Conservation (phyloP, 768 basidiomycete species). For the Guyanaporus albipodus region DNA sequence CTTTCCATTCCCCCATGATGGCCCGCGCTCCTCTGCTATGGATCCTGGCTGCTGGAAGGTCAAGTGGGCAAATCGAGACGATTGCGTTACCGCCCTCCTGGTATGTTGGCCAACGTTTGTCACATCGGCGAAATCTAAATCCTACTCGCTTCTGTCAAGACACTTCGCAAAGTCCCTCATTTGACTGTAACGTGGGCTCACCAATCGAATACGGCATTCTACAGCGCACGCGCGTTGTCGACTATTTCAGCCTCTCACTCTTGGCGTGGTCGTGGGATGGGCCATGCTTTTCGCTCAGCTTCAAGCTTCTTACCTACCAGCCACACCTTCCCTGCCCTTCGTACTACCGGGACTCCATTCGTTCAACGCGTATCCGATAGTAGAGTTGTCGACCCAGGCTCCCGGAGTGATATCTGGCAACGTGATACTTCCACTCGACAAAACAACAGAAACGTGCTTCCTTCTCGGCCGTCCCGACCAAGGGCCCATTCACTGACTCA, state of each 20-base stretch:
- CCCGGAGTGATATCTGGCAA: conserved; percentile 15
- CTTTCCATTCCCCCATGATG: conserved; percentile 52
- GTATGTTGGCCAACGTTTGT: conserved; percentile 35
- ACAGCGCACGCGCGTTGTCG: conserved; percentile 11
- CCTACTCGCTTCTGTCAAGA: conserved; percentile 36
- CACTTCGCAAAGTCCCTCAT: conserved; percentile 65
- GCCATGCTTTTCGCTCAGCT: conserved; percentile 7
- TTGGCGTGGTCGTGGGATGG: conserved; percentile 19
- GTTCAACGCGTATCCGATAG: not conserved
- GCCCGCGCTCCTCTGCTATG: conserved; percentile 53
- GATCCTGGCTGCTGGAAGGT: conserved; percentile 64
- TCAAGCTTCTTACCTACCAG: conserved; percentile 18
- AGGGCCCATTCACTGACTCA: conserved; percentile 32
- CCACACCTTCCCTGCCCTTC: conserved; percentile 13
- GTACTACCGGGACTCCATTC: not conserved
- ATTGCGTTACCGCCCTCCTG: conserved; percentile 69
- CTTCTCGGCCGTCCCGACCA: conserved; percentile 18
- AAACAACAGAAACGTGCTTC: conserved; percentile 1
- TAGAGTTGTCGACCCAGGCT: not conserved
- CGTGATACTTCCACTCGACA: not conserved
- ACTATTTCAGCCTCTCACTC: conserved; percentile 6
- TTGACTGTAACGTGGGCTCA: conserved; percentile 80
- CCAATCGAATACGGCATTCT: conserved; percentile 35
- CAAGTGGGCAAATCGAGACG: conserved; percentile 75
- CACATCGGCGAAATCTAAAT: conserved; percentile 3